Percentiles rank a stretch among this genome's conserved stretches.
These are phyloP conservation scores for Phylloboletellus chloephorus DNA, from an alignment of 1,284 basidiomycete genomes.

Conservation along the genomic window DNA sequence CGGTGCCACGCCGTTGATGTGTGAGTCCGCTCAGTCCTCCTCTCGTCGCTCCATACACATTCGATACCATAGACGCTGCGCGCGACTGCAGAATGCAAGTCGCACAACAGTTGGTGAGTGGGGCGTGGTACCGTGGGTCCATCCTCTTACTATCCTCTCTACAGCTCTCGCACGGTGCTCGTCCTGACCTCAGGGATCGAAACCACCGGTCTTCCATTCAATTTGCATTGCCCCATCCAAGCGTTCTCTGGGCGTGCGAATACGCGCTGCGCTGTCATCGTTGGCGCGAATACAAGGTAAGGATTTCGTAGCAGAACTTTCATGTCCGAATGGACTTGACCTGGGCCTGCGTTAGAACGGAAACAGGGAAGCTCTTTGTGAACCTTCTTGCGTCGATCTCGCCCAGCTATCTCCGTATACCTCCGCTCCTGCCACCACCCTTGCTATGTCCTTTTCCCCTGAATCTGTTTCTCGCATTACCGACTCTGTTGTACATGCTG, in stretches of 20 bases:
- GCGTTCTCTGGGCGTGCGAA: conserved; percentile 64
- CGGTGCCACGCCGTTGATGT: conserved; percentile 73
- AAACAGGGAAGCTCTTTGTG: conserved; percentile 26
- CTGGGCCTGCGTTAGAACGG: conserved; percentile 22
- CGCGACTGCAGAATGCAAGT: conserved; percentile 64
- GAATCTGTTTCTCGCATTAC: conserved; percentile 37
- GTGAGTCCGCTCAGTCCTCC: conserved; percentile 40
- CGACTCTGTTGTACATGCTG: conserved; percentile 48
- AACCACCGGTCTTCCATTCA: conserved; percentile 66
- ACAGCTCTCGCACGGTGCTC: conserved; percentile 60
- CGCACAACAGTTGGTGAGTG: conserved; percentile 54
- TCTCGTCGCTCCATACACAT: conserved; percentile 3
- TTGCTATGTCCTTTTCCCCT: conserved; percentile 33
- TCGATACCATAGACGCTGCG: conserved; percentile 52
- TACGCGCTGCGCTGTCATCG: conserved; percentile 54
- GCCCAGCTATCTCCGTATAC: conserved; percentile 26
- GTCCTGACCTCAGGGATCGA: conserved; percentile 63
- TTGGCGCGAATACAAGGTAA: conserved; percentile 52
- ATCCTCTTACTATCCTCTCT: conserved; percentile 9
- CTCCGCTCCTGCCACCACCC: conserved; percentile 12
- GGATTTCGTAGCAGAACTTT: conserved; percentile 10
- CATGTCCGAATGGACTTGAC: conserved; percentile 10
- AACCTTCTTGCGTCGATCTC: conserved; percentile 23
- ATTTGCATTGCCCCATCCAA: conserved; percentile 55
- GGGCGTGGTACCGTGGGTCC: neutral